Percentiles rank a stretch among this genome's conserved stretches.
phyloP scores from a whole-genome alignment of 345 rosid species.

The Aethionema arabicum region DNA sequence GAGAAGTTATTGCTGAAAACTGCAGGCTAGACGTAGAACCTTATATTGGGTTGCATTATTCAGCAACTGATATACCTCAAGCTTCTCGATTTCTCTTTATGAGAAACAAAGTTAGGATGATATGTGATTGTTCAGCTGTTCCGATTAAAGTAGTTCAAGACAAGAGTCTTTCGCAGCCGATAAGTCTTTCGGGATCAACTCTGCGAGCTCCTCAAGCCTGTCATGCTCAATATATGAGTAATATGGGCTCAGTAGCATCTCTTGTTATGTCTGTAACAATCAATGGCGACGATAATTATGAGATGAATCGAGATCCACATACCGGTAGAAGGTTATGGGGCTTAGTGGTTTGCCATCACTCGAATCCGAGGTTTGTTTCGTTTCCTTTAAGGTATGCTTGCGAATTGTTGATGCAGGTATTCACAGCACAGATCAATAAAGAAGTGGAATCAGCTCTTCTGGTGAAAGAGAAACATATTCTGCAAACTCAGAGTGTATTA shows the following conservation, averaged over 20 bases:
- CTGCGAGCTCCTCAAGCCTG: conserved; percentile 89
- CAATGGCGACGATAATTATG: conserved; percentile 53
- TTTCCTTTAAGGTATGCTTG: conserved; percentile 86
- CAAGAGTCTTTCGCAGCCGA: conserved; percentile 54
- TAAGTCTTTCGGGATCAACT: conserved; percentile 74
- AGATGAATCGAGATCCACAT: conserved; percentile 41
- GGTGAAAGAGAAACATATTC: conserved; percentile 65
- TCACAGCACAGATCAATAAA: conserved; percentile 71
- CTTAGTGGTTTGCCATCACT: conserved; percentile 88
- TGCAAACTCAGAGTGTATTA: conserved; percentile 68
- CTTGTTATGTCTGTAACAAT: conserved; percentile 84
- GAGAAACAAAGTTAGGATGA: conserved; percentile 85
- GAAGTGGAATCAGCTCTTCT: conserved; percentile 71
- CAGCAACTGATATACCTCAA: conserved; percentile 89
- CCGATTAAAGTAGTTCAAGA: conserved; percentile 72
- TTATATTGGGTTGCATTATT: conserved; percentile 77
- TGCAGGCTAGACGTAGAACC: conserved; percentile 56
- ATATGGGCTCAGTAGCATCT: conserved; percentile 81
- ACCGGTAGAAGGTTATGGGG: conserved; percentile 74
- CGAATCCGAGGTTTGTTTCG: conserved; percentile 66
- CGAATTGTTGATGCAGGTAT: conserved; percentile 78
- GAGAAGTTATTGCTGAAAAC: conserved; percentile 80
- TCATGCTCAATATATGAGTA: conserved; percentile 79
- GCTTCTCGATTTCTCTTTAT: conserved; percentile 82
- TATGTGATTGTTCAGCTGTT: conserved; percentile 64